phyloP scores from a whole-genome alignment of 2,329 filamentous ascomycete species.

The Anthostomella pinea region DNA sequence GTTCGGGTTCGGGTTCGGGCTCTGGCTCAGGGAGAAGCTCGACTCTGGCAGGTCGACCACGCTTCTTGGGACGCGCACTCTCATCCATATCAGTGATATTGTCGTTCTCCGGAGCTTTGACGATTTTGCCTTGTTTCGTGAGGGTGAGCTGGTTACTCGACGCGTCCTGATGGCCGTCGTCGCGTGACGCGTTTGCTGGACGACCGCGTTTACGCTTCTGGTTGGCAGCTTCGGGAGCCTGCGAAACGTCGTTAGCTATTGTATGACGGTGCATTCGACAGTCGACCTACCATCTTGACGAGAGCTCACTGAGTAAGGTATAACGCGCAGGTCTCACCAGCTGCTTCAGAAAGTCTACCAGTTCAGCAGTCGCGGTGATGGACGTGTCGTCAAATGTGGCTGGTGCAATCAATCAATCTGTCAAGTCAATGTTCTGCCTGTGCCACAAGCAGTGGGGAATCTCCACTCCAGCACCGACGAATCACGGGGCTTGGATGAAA shows the following conservation, averaged over 20 bases:
- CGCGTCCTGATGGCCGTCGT: constrained; percentile 25
- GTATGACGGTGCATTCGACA: constrained; percentile 1
- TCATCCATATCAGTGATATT: constrained; percentile 18
- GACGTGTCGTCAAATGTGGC: no score
- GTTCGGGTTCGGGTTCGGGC: no score
- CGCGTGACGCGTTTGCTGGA: constrained; percentile 40
- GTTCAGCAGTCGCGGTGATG: no score
- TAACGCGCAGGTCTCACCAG: no score
- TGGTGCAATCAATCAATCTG: no score
- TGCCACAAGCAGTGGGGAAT: no score
- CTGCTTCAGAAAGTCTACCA: no score
- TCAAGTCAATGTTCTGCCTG: no score
- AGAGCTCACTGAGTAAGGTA: no score
- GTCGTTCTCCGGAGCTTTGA: constrained; percentile 4
- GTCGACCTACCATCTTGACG: not conserved
- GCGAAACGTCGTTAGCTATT: constrained; percentile 3
- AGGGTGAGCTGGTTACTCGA: constrained; percentile 20
- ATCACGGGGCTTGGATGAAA: no score
- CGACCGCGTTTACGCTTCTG: constrained; percentile 44
- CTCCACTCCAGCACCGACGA: no score
- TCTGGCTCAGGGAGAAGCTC: constrained; percentile 14
- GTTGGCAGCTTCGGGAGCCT: constrained; percentile 29
- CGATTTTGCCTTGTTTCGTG: constrained; percentile 14
- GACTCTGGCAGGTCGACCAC: constrained; percentile 20
- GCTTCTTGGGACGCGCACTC: constrained; percentile 22